Evolutionary conservation across 805 yeast species (phyloP).

Genomic region (Suhomyces sp.): DNA sequence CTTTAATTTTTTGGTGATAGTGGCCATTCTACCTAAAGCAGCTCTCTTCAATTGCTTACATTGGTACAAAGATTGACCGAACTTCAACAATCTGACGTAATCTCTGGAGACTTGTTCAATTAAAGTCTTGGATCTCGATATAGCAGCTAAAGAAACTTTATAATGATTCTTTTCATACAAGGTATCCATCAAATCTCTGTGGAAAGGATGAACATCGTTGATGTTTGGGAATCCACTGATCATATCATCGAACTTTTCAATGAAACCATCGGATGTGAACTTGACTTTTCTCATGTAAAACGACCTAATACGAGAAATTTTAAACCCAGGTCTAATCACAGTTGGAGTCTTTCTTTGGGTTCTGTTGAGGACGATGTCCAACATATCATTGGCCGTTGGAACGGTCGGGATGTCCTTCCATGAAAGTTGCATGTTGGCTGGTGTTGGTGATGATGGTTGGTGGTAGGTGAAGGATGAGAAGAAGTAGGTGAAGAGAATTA

Average conservation of each 20-base stretch:
- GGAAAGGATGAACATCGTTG: constrained; percentile 97
- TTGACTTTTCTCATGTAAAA: constrained; percentile 98
- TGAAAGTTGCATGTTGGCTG: constrained; percentile 77
- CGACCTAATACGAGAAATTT: constrained; percentile 92
- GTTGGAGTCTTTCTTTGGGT: constrained; percentile 99
- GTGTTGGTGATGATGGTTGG: constrained; percentile 1
- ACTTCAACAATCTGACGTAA: constrained; percentile 88
- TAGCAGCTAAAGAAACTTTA: constrained; percentile 92
- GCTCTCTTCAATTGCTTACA: constrained; percentile 98
- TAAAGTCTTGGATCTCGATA: constrained; percentile 88
- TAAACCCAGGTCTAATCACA: constrained; percentile 95
- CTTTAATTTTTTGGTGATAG: constrained; percentile 90
- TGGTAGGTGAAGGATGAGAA: not conserved
- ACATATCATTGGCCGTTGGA: constrained; percentile 85
- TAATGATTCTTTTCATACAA: constrained; percentile 97
- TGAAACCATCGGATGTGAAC: constrained; percentile 93
- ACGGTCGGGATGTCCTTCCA: constrained; percentile 99
- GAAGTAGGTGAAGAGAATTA: not conserved
- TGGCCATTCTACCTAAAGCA: constrained; percentile 99
- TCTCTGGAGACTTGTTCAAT: constrained; percentile 96
- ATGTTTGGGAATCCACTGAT: constrained; percentile 91
- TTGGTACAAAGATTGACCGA: constrained; percentile 97
- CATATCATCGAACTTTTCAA: constrained; percentile 86
- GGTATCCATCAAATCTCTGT: constrained; percentile 96
- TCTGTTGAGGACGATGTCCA: constrained; percentile 94